A percentile compares a stretch with the other conserved stretches of the same genome.
These are phyloP conservation scores for Omphalotus guepiniiformis DNA, from an alignment of 768 basidiomycete species.

Conservation along the genomic window DNA sequence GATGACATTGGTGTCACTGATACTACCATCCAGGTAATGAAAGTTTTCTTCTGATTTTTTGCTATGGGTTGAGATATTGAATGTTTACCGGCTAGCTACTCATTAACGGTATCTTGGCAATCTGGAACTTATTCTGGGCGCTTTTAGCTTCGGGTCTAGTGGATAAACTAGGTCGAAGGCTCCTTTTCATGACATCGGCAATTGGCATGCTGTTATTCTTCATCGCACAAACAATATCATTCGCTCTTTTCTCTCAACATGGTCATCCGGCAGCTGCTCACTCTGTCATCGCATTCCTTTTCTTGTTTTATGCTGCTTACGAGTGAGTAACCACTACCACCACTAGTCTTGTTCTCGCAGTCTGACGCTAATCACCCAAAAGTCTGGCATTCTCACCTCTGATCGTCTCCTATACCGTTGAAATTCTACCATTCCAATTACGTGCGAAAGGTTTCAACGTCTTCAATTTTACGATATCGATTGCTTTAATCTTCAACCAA, in stretches of 20 bases:
- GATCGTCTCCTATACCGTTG: slow-evolving; percentile 82
- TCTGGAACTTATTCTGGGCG: slow-evolving; percentile 74
- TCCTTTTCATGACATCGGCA: slow-evolving; percentile 61
- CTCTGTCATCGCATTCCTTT: slow-evolving; percentile 79
- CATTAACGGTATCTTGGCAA: slow-evolving; percentile 83
- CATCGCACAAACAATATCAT: slow-evolving; percentile 63
- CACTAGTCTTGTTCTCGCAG: not conserved
- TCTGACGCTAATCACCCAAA: slow-evolving; percentile 18
- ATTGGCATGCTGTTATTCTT: slow-evolving; percentile 63
- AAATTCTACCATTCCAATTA: slow-evolving; percentile 79
- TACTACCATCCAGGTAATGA: slow-evolving; percentile 40
- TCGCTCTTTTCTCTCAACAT: slow-evolving; percentile 47
- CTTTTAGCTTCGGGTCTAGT: slow-evolving; percentile 53
- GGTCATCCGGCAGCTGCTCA: slow-evolving; percentile 45
- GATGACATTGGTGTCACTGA: slow-evolving; percentile 61
- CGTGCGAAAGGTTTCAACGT: slow-evolving; percentile 85
- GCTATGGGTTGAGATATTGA: not conserved
- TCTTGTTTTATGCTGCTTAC: slow-evolving; percentile 76
- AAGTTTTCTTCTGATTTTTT: slow-evolving; percentile 13
- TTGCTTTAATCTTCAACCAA: slow-evolving; percentile 86
- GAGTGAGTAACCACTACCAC: slow-evolving; percentile 42
- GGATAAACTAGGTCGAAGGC: slow-evolving; percentile 66
- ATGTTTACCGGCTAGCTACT: slow-evolving; percentile 47
- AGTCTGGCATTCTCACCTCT: slow-evolving; percentile 82
- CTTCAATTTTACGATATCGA: slow-evolving; percentile 74